Percentiles rank a stretch among this genome's conserved stretches.
These are phyloP conservation scores for Hippophae rhamnoides DNA, from an alignment of 306 rosid genomes.

Conservation along the genomic window DNA sequence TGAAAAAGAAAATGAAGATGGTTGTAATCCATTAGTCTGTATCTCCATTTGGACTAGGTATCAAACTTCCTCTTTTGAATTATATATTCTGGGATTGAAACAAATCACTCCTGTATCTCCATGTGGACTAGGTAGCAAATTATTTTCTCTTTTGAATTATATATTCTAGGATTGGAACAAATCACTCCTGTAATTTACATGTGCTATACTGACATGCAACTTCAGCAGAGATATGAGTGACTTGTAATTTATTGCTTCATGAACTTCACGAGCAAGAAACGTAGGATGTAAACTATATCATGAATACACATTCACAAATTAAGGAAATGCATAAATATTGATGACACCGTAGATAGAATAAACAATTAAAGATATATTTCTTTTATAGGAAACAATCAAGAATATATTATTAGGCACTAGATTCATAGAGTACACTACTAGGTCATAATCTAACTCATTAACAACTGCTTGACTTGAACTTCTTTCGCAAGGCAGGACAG, in stretches of 20 bases:
- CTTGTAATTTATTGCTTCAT: neutral
- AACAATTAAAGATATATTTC: neutral
- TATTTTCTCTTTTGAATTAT: too few relatives aligned
- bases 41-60: too few relatives aligned
- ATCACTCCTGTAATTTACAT: neutral
- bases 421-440: conserved; percentile 1
- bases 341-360: neutral
- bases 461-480: conserved; percentile 7
- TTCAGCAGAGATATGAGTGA: neutral
- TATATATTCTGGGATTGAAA: too few relatives aligned
- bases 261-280: neutral
- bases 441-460: conserved; percentile 12
- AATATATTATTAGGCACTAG: neutral
- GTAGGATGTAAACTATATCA: neutral
- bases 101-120: neutral
- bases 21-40: too few relatives aligned
- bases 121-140: too few relatives aligned
- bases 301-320: neutral
- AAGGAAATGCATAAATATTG: neutral
- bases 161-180: too few relatives aligned
- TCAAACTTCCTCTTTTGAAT: too few relatives aligned
- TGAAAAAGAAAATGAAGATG: too few relatives aligned
- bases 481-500: conserved; percentile 13
- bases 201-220: neutral
- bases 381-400: neutral